These are phyloP conservation scores for Novakomyces olei DNA, from an alignment of 805 yeast genomes.

Conservation along the genomic window DNA sequence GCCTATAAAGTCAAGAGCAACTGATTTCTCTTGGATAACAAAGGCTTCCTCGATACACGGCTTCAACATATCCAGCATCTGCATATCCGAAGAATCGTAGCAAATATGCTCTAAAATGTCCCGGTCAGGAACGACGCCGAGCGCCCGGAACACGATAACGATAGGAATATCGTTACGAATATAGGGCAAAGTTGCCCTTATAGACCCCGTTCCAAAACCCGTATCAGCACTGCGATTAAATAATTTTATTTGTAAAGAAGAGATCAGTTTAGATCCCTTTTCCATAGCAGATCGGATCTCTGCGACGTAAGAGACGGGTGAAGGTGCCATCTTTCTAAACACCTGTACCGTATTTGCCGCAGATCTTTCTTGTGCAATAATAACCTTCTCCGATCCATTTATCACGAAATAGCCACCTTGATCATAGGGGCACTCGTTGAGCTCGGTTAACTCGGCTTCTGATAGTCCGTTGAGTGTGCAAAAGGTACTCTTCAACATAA, in stretches of 20 bases:
- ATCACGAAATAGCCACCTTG: conserved; percentile 99
- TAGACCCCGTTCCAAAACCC: conserved; percentile 41
- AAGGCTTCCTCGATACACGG: conserved; percentile 99
- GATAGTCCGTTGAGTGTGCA: conserved; percentile 78
- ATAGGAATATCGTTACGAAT: conserved; percentile 93
- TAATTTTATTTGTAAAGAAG: conserved; percentile 82
- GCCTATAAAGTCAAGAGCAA: conserved; percentile 92
- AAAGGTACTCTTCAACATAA: conserved; percentile 90
- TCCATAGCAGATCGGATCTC: conserved; percentile 93
- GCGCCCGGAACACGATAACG: conserved; percentile 88
- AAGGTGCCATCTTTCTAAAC: conserved; percentile 89
- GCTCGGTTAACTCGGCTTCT: conserved; percentile 81
- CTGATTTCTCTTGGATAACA: conserved; percentile 93
- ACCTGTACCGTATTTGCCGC: conserved; percentile 98
- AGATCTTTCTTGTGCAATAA: conserved; percentile 95
- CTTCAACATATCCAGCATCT: conserved; percentile 95
- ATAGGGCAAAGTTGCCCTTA: conserved; percentile 88
- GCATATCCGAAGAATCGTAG: conserved; percentile 96
- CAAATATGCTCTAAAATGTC: conserved; percentile 95
- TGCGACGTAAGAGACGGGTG: conserved; percentile 88
- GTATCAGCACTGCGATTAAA: conserved; percentile 51
- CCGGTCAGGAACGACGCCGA: conserved; percentile 97
- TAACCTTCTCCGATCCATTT: conserved; percentile 93
- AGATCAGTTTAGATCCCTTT: conserved; percentile 86
- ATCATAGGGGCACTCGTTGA: conserved; percentile 97